Conservation (phyloP, 148 eudicot genomes). For the Simmondsia chinensis region DNA sequence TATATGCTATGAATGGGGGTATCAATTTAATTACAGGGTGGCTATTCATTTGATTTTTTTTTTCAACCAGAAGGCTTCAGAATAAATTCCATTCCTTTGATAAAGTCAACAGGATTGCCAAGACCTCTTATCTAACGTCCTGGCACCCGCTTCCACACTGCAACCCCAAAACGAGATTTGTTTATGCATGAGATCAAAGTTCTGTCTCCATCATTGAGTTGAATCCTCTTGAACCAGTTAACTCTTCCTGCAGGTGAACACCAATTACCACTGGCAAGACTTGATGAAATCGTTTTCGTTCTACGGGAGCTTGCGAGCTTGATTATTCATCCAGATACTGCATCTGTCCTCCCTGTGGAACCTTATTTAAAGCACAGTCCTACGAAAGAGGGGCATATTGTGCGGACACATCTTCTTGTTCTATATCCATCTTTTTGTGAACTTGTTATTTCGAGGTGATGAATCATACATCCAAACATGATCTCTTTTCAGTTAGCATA, state of each 20-base stretch:
- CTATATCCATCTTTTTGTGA: conserved; percentile 83
- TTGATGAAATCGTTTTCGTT: conserved; percentile 70
- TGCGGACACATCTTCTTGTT: conserved; percentile 64
- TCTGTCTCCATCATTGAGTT: too few relatives aligned
- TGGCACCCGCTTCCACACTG: too few relatives aligned
- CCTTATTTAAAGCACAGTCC: conserved; percentile 34
- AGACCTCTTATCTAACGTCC: too few relatives aligned
- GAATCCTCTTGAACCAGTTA: conserved; percentile 1
- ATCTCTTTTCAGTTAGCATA: not conserved
- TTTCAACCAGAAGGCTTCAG: too few relatives aligned
- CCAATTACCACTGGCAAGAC: conserved; percentile 65
- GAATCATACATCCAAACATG: too few relatives aligned
- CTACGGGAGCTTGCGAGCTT: conserved; percentile 75
- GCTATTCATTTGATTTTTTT: too few relatives aligned
- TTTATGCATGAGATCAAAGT: too few relatives aligned
- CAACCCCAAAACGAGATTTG: too few relatives aligned
- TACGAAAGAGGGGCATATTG: conserved; percentile 19
- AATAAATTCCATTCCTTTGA: too few relatives aligned
- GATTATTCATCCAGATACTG: conserved; percentile 57
- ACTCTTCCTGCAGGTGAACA: conserved; percentile 44
- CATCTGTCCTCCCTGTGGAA: conserved; percentile 61
- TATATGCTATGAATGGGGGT: too few relatives aligned
- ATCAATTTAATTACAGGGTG: too few relatives aligned
- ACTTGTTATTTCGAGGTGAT: conserved; percentile 86
- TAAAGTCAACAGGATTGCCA: too few relatives aligned